A percentile compares a stretch with the other conserved stretches of the same genome.
Evolutionary conservation across 2,329 filamentous ascomycete species (phyloP).

Genomic region (Claviceps maximensis): DNA sequence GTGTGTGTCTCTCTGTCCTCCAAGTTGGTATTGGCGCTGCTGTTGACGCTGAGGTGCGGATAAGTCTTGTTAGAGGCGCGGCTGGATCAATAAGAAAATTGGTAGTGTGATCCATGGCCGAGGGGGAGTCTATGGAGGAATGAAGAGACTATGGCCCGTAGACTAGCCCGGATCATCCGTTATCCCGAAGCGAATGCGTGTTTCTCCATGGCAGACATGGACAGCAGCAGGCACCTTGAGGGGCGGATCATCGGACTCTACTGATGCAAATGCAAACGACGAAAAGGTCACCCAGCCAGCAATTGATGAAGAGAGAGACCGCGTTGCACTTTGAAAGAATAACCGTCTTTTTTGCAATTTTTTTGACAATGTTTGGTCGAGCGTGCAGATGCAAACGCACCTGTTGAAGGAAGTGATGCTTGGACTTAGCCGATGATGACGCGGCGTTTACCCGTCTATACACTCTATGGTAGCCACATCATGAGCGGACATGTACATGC

Average conservation of each 20-base stretch:
- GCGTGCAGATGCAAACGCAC: not conserved
- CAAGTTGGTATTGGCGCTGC: conserved; percentile 8
- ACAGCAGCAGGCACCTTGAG: not conserved
- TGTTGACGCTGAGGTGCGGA: conserved; percentile 9
- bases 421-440: conserved; percentile 17
- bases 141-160: conserved; percentile 6
- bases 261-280: too few relatives aligned
- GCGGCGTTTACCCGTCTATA: conserved; percentile 19
- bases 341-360: not conserved
- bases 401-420: conserved; percentile 6
- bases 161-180: conserved; percentile 4
- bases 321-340: too few relatives aligned
- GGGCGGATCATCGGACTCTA: too few relatives aligned
- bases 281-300: not conserved
- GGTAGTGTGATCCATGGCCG: conserved; percentile 22
- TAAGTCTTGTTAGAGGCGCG: conserved; percentile 23
- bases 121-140: not conserved
- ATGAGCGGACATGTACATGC: too few relatives aligned
- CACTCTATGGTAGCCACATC: not conserved
- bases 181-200: conserved; percentile 3
- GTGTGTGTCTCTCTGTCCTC: too few relatives aligned
- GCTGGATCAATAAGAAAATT: conserved; percentile 26
- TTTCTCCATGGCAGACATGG: not conserved
- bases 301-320: not conserved
- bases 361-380: not conserved